These are phyloP conservation scores for Scenedesmus sp. DNA, from an alignment of 163 green algal species.

Conservation along the genomic window DNA sequence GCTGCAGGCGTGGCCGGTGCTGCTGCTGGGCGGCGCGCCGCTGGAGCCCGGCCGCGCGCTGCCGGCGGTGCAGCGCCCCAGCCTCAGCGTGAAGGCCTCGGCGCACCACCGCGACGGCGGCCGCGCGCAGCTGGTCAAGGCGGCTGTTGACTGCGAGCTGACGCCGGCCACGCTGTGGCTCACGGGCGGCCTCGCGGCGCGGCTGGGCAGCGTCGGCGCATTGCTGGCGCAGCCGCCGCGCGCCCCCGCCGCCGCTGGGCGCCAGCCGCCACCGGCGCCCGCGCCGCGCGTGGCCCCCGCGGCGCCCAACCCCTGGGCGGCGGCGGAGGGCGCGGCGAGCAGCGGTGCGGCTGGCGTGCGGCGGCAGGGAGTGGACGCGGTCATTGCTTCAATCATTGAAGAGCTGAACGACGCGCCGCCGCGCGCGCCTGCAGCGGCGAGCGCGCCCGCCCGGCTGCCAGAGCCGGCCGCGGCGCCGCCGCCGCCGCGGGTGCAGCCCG, in stretches of 20 bases:
- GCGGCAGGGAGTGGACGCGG: not conserved
- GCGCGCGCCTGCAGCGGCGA: too few relatives aligned
- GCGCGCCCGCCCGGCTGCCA: not conserved
- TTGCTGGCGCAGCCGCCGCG: constrained; percentile 7
- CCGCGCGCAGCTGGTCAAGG: not conserved
- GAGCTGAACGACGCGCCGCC: too few relatives aligned
- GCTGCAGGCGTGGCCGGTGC: constrained; percentile 22
- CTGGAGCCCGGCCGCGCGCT: constrained; percentile 18
- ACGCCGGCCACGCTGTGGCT: constrained; percentile 23
- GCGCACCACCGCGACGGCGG: not conserved
- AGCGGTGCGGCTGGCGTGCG: not conserved
- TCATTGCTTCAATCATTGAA: too few relatives aligned
- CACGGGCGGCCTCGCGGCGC: not conserved
- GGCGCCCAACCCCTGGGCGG: too few relatives aligned
- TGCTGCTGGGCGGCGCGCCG: constrained; percentile 1
- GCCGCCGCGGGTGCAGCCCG: constrained; percentile 2
- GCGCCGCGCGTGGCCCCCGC: too few relatives aligned
- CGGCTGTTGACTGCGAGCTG: constrained; percentile 25
- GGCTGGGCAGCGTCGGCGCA: not conserved
- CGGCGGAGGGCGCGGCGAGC: too few relatives aligned
- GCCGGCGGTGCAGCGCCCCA: constrained; percentile 25
- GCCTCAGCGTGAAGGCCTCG: constrained; percentile 26
- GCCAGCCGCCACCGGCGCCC: too few relatives aligned
- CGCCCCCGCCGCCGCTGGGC: not conserved
- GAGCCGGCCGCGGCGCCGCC: not conserved